phyloP scores from a whole-genome alignment of 2,329 filamentous ascomycete genomes.

The Coleophoma crateriformis region DNA sequence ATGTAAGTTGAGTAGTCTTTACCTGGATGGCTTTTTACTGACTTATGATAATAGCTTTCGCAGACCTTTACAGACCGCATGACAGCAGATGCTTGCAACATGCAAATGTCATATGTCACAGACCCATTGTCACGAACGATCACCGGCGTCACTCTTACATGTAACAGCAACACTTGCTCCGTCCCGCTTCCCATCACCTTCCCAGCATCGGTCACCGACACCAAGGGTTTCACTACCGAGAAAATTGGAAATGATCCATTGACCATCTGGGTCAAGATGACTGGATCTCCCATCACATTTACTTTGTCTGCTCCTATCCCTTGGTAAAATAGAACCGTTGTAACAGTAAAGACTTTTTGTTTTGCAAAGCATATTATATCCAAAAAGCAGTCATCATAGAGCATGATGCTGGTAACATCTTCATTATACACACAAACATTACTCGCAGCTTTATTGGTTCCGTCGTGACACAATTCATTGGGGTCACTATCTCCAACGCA shows the following conservation, averaged over 20 bases:
- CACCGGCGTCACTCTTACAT: conserved; percentile 30
- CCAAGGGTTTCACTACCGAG: conserved; percentile 13
- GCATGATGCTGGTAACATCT: no score
- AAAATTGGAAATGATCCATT: conserved; percentile 50
- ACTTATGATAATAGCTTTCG: conserved; percentile 2
- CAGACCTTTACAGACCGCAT: conserved; percentile 43
- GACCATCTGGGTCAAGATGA: conserved; percentile 42
- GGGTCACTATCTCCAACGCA: no score
- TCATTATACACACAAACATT: no score
- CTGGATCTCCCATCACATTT: conserved; percentile 38
- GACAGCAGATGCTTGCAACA: conserved; percentile 13
- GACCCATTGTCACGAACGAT: conserved; percentile 11
- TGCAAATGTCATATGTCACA: conserved; percentile 14
- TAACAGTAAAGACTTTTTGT: no score
- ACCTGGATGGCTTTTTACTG: conserved; percentile 31
- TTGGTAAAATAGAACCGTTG: background rate
- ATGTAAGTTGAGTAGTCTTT: conserved; percentile 33
- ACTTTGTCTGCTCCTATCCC: conserved; percentile 24
- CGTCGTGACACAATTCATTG: no score
- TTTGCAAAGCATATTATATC: no score
- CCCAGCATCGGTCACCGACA: conserved; percentile 26
- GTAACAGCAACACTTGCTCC: conserved; percentile 25
- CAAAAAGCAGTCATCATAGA: no score
- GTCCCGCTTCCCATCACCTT: conserved; percentile 19
- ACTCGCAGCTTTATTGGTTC: no score